Evolutionary conservation across 2,329 filamentous ascomycete species (phyloP), one percentile per base, ranked within the genome.

Genomic region (Sporothrix protearum): DNA sequence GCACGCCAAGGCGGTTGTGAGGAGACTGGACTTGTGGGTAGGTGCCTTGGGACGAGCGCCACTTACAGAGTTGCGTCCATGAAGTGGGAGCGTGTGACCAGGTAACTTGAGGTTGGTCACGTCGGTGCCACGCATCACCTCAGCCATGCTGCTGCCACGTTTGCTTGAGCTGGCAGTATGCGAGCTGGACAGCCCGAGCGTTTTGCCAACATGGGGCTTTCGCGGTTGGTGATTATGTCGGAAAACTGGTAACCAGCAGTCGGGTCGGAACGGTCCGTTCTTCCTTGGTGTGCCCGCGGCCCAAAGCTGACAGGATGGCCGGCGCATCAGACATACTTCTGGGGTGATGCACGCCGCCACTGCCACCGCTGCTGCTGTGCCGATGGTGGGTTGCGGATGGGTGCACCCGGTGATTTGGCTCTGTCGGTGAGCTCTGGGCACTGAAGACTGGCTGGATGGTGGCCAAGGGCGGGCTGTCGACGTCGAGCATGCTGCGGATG

Each of bases 171-270:
- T 73, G 8, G 80, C 75, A 16, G 36, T 55, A 72, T 85, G 84
- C 1, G 83, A 83, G 71, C 83, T 83, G 19, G 30, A 47, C 36
- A 71, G 39, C 39, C 59, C 28, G 64, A 51, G 71, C 86, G 81
- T 78, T 86, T 88, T n/a, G 85, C 83, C 45, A 85, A 74, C 66
- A 79, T 78, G 70, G 83, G 83, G 51, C 83, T 85, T n/a, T 82
- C 79, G 73, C 85, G 84, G 74, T 81, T 85, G 19, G 86, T 85
- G 68, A 86, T 79, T 72, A 87, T 89, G 74, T 85, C 86, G 22
- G 85, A 84, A 76, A 91, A 91, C 76, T 89, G 87, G 78, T 90
- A 91, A 59, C 83, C 83, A 45, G 84, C 80, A 2, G 84, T 86
- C 2, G 82, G 83, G 74, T 89, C 82, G 68, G 71, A 69, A 75